Evolutionary conservation across 2,329 filamentous ascomycete genomes (phyloP).

Genomic region (Calonectria pseudoreteaudii): DNA sequence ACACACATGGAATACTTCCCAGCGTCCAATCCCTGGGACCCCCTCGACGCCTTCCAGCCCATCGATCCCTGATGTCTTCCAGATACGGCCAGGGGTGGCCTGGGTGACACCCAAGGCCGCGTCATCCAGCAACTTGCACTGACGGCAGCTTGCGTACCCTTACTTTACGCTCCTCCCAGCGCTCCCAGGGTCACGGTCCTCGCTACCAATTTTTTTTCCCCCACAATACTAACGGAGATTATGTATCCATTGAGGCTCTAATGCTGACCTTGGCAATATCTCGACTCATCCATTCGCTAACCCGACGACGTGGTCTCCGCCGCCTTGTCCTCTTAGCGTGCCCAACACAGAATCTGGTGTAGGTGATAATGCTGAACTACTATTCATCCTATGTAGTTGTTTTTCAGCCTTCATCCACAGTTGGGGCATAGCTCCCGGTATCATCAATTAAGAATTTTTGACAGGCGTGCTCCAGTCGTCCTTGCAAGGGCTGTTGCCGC

Average conservation of each 20-base stretch:
- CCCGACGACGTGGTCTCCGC: neutral
- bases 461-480: neutral
- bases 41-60: slow-evolving; percentile 20
- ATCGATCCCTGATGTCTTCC: slow-evolving; percentile 16
- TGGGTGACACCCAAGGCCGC: slow-evolving; percentile 41
- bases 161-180: neutral
- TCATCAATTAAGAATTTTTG: neutral
- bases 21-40: neutral
- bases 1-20: neutral
- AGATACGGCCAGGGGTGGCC: slow-evolving; percentile 36
- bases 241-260: slow-evolving; percentile 17
- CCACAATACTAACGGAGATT: slow-evolving; percentile 6
- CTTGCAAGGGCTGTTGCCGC: neutral
- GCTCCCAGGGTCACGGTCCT: slow-evolving; percentile 1
- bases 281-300: slow-evolving; percentile 12
- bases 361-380: neutral
- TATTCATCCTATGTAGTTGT: neutral
- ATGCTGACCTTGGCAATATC: slow-evolving; percentile 22
- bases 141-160: slow-evolving; percentile 39
- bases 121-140: slow-evolving; percentile 40
- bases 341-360: neutral
- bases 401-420: neutral
- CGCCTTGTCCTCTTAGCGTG: neutral
- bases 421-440: neutral
- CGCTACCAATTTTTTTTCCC: neutral